phyloP scores from a whole-genome alignment of 345 rosid genomes.

The Eucalyptus pauciflora region DNA sequence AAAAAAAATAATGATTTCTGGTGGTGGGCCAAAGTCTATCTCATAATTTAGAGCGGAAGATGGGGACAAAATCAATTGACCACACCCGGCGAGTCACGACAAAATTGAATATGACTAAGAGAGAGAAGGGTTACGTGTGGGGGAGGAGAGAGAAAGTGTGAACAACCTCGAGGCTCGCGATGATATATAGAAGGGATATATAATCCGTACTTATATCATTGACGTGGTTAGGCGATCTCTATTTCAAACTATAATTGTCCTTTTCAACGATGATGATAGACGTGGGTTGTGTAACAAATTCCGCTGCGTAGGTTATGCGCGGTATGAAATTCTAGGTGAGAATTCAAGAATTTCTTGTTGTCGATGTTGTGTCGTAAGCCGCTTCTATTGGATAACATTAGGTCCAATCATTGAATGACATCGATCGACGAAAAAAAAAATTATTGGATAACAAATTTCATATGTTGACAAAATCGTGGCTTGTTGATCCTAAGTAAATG shows the following conservation, averaged over 20 bases:
- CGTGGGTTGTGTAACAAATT: background rate
- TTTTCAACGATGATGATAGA: background rate
- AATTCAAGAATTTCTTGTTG: background rate
- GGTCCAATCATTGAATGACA: accelerated
- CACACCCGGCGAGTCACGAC: background rate
- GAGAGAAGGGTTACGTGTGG: background rate
- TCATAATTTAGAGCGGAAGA: background rate
- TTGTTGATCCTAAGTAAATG: background rate
- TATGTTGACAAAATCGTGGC: background rate
- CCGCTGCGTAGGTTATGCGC: background rate
- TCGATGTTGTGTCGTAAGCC: accelerated
- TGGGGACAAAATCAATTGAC: background rate
- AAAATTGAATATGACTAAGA: background rate
- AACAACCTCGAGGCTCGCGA: background rate
- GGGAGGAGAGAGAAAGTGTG: background rate
- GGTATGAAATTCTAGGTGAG: background rate
- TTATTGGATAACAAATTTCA: accelerated
- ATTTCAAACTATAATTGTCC: background rate
- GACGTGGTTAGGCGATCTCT: background rate
- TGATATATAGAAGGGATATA: background rate
- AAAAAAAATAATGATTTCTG: background rate
- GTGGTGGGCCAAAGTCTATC: background rate
- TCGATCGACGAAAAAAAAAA: accelerated
- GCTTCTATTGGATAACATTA: background rate
- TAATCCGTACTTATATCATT: background rate